These are phyloP conservation scores for Paraphaeosphaeria minitans DNA, from an alignment of 2,329 filamentous ascomycete species.

Conservation along the genomic window DNA sequence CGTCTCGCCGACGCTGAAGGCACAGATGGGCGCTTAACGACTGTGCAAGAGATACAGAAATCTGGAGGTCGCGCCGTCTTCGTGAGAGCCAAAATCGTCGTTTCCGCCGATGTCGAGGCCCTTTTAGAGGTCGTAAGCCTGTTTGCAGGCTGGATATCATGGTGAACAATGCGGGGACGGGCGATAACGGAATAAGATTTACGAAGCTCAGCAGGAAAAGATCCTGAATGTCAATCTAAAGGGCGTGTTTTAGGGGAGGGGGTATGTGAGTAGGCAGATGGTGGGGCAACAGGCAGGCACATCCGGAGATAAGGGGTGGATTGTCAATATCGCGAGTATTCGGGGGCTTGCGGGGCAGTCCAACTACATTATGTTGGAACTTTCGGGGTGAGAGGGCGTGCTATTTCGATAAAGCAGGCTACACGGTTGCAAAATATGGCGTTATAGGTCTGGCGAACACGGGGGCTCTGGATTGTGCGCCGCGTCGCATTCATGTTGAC, in stretches of 20 bases:
- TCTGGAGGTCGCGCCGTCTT: constrained; percentile 44
- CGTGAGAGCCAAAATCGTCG: constrained; percentile 51
- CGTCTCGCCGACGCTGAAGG: constrained; percentile 20
- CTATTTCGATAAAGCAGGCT: constrained; percentile 29
- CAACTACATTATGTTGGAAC: constrained; percentile 23
- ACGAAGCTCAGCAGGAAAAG: constrained; percentile 53
- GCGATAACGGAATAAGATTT: constrained; percentile 44
- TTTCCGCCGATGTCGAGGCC: constrained; percentile 48
- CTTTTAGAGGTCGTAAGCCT: constrained; percentile 49
- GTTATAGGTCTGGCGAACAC: constrained; percentile 57
- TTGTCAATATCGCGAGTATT: constrained; percentile 61
- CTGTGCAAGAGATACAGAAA: constrained; percentile 37
- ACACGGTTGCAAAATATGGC: constrained; percentile 57
- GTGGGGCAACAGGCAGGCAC: constrained; percentile 51
- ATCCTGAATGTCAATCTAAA: constrained; percentile 46
- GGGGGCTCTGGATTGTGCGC: constrained; percentile 57
- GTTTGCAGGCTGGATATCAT: constrained; percentile 58
- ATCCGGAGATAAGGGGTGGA: constrained; percentile 53
- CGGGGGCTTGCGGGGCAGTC: constrained; percentile 51
- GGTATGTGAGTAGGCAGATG: constrained; percentile 57
- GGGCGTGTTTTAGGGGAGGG: constrained; percentile 52
- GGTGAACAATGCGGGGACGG: constrained; percentile 55
- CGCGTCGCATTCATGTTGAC: constrained; percentile 57
- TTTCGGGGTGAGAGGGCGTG: background rate
- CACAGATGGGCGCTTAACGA: constrained; percentile 22